phyloP scores from a whole-genome alignment of 2,329 filamentous ascomycete genomes.

The Cercospora sojina region DNA sequence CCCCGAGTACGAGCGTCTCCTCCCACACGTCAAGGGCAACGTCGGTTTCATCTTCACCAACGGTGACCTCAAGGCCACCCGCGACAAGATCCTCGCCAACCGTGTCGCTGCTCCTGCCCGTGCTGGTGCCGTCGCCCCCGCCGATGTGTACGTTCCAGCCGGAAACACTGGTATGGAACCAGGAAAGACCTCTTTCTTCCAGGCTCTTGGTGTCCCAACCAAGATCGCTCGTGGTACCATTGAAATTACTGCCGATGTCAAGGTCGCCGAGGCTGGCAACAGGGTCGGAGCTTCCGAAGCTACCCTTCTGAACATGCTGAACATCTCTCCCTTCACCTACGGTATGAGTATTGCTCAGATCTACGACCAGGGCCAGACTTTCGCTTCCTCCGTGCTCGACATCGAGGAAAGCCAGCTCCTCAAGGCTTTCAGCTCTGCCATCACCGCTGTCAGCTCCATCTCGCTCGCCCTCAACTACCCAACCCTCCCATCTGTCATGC shows the following conservation, averaged over 20 bases:
- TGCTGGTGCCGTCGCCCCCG: constrained; percentile 93
- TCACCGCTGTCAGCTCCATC: constrained; percentile 83
- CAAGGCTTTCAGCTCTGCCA: constrained; percentile 73
- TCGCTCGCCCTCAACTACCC: constrained; percentile 94
- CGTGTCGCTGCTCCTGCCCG: constrained; percentile 95
- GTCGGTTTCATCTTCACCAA: constrained; percentile 99
- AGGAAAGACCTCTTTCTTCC: constrained; percentile 99
- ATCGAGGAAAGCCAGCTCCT: constrained; percentile 94
- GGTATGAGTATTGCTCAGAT: constrained; percentile 95
- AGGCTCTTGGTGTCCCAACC: constrained; percentile 99
- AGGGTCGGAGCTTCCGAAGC: constrained; percentile 99
- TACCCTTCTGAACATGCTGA: constrained; percentile 98
- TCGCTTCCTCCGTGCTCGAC: constrained; percentile 82
- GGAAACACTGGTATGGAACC: constrained; percentile 99
- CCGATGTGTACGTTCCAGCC: constrained; percentile 90
- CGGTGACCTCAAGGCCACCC: constrained; percentile 83
- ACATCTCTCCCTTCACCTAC: constrained; percentile 99
- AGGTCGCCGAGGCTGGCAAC: constrained; percentile 87
- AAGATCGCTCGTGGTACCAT: constrained; percentile 99
- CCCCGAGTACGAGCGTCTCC: constrained; percentile 97
- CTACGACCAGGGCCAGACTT: constrained; percentile 96
- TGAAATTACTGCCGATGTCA: constrained; percentile 97
- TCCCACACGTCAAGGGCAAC: constrained; percentile 95
- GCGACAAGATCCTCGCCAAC: constrained; percentile 94
- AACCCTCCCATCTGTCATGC: constrained; percentile 91